A percentile compares a stretch with the other conserved stretches of the same genome.
Conservation (phyloP, 1,284 basidiomycete genomes). For the Trichosporon sp. region DNA sequence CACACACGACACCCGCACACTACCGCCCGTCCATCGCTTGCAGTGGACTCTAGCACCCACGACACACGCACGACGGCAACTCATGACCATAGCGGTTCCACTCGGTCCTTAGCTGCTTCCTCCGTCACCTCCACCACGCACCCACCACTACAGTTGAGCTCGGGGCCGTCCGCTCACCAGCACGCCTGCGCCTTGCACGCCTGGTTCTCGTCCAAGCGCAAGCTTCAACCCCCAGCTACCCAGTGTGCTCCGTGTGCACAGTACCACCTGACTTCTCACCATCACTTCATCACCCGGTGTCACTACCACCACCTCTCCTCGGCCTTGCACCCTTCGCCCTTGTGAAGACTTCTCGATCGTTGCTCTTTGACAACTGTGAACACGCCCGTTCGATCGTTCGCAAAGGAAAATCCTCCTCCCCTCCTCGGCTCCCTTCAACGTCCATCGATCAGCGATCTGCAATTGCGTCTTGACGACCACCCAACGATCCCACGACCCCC, state of each 20-base stretch:
- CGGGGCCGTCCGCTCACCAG: too few species aligned
- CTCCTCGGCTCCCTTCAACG: too few species aligned
- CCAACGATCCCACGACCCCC: not conserved
- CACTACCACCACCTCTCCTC: not conserved
- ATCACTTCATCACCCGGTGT: not conserved
- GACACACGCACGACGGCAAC: too few species aligned
- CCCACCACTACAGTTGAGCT: too few species aligned
- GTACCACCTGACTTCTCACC: not conserved
- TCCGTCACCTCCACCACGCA: too few species aligned
- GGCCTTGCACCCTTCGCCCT: not conserved
- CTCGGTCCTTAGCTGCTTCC: too few species aligned
- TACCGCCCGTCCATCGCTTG: not conserved
- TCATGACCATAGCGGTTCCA: too few species aligned
- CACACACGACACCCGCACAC: not conserved
- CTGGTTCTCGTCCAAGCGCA: conserved; percentile 13
- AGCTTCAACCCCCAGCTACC: not conserved
- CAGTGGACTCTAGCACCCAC: too few species aligned
- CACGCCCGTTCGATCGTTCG: not conserved
- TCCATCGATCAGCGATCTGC: too few species aligned
- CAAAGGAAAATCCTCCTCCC: not conserved
- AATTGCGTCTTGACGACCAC: not conserved
- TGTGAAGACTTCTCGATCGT: not conserved
- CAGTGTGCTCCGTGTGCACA: not conserved
- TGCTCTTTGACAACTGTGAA: conserved; percentile 14
- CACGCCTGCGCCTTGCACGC: too few species aligned